Percentiles rank a stretch among this genome's conserved stretches.
phyloP scores from a whole-genome alignment of 2,329 filamentous ascomycete genomes.

The Hymenoscyphus occultus region DNA sequence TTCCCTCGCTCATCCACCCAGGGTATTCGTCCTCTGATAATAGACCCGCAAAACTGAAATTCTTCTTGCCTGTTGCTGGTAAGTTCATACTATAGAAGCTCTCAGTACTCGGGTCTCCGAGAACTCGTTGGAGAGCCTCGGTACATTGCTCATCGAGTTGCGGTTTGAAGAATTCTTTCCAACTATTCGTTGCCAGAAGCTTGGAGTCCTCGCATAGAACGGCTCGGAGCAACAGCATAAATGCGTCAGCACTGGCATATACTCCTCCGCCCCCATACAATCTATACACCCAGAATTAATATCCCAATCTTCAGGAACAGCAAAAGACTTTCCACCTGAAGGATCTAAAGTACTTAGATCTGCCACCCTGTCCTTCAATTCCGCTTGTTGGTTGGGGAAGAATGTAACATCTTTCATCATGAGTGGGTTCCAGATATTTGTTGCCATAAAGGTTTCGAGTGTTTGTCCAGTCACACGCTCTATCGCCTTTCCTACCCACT shows the following conservation, averaged over 20 bases:
- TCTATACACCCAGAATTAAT: not conserved
- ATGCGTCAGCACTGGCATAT: conserved; percentile 40
- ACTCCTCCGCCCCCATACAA: conserved; percentile 39
- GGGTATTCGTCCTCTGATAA: too few species aligned
- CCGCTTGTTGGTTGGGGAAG: conserved; percentile 21
- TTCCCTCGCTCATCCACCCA: too few species aligned
- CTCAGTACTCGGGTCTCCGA: too few species aligned
- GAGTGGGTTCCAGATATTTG: conserved; percentile 27
- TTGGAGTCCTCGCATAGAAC: conserved; percentile 49
- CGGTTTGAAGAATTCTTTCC: conserved; percentile 46
- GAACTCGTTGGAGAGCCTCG: too few species aligned
- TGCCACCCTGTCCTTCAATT: conserved; percentile 15
- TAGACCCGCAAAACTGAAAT: too few species aligned
- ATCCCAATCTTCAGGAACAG: not conserved
- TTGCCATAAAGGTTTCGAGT: conserved; percentile 26
- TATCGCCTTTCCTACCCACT: conserved; percentile 52
- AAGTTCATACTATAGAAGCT: too few species aligned
- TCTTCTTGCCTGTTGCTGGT: too few species aligned
- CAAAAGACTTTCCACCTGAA: too few species aligned
- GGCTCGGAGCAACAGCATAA: conserved; percentile 44
- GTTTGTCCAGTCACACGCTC: conserved; percentile 37
- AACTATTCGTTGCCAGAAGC: conserved; percentile 43
- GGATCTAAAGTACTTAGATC: conserved; percentile 10
- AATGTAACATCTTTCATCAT: conserved; percentile 29
- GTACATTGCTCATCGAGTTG: too few species aligned